Evolutionary conservation across 208 protist species (phyloP), one percentile per base, ranked within the genome.

Genomic region (Leishmania turanica): DNA sequence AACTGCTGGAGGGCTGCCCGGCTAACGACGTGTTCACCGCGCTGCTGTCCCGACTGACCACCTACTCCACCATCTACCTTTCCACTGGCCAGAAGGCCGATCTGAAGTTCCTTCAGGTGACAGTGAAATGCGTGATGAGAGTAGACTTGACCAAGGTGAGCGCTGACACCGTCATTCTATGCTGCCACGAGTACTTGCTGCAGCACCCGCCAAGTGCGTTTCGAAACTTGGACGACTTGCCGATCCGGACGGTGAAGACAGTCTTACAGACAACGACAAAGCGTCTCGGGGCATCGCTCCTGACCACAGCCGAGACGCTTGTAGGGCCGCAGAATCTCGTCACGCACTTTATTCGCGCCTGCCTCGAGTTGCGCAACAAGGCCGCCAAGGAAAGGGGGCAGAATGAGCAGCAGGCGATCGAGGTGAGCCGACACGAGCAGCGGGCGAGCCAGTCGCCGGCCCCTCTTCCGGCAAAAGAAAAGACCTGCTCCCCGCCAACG

Each of bases 101-200:
- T 76, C 86, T 96, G 56, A 98, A 96, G 88, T 98, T 95, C 79
- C 93, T 98, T 62, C 92, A 98, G 78, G 92, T 98, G 24, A 96
- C 91, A 31, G 95, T 96, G 34, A 96, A 96, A 88, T 98, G 95
- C 70, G 73, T 96, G n/a, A 95, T 97, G 92, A 84, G 91, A 62
- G 60, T 96, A 5, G 82, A 91, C 53, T 80, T 95, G 40, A 70
- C 90, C 27, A 77, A 86, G 64, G 88, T 98, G 42, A 89, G 88
- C 31, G 65, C 86, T 7, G 92, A 97, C 45, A 96, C 95, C 79
- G 81, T 96, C 3, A 88, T 97, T 40, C 70, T 97, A 13, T 95
- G 94, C 84, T 94, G 92, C 68, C 91, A 98, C 77, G 92, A 95
- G 75, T 98, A 96, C 78, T 87, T 98, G 31, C 78, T 97, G 62